Percentiles rank a stretch among this genome's conserved stretches.
Conservation (phyloP, 2,329 filamentous ascomycete species). For the Lachnum nothofagi region DNA sequence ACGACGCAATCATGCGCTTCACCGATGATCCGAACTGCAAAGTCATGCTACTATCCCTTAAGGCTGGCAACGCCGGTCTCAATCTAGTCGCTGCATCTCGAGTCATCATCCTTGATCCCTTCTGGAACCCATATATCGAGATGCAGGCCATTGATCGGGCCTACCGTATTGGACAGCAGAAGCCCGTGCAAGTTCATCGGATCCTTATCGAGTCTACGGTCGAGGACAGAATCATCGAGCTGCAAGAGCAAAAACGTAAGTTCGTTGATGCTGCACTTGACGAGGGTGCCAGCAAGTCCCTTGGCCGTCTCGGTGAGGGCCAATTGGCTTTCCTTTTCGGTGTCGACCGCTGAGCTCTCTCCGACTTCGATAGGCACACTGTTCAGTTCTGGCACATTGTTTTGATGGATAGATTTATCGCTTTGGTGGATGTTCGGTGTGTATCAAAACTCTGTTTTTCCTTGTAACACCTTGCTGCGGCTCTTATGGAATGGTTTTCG, state of each 20-base stretch:
- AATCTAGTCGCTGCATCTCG: slow-evolving; percentile 79
- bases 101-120: slow-evolving; percentile 86
- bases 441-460: background rate
- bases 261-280: slow-evolving; percentile 76
- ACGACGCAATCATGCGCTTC: slow-evolving; percentile 63
- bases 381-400: no score
- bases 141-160: slow-evolving; percentile 88
- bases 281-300: slow-evolving; percentile 61
- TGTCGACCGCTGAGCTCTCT: slow-evolving; percentile 10
- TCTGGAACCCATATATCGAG: slow-evolving; percentile 92
- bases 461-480: background rate
- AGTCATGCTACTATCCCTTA: slow-evolving; percentile 73
- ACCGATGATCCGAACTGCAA: slow-evolving; percentile 51
- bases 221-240: slow-evolving; percentile 75
- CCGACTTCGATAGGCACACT: background rate
- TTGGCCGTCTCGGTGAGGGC: slow-evolving; percentile 53
- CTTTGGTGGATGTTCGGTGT: no score
- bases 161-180: slow-evolving; percentile 77
- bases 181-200: slow-evolving; percentile 71
- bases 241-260: slow-evolving; percentile 74
- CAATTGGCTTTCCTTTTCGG: slow-evolving; percentile 30
- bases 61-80: slow-evolving; percentile 78
- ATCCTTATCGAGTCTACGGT: slow-evolving; percentile 73
- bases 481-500: background rate
- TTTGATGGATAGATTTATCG: background rate